phyloP scores from a whole-genome alignment of 257 asterid species.

The Perilla frutescens region DNA sequence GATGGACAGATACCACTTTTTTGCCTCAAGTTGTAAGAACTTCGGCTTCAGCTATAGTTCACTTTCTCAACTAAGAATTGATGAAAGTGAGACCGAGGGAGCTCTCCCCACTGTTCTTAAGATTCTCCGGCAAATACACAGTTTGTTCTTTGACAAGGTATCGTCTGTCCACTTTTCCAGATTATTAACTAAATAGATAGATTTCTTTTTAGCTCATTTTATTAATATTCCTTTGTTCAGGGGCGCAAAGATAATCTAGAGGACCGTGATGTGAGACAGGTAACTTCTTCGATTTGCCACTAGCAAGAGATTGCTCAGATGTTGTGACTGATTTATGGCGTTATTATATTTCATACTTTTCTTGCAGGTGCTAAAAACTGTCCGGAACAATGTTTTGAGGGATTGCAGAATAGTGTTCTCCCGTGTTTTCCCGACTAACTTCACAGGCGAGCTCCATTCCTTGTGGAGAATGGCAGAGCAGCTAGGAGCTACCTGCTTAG shows the following conservation, averaged over 20 bases:
- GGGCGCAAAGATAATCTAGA: constrained; percentile 50
- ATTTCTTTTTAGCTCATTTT: not conserved
- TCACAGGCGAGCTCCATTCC: constrained; percentile 59
- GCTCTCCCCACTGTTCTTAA: constrained; percentile 74
- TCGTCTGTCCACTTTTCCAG: constrained; percentile 8
- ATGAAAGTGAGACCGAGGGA: constrained; percentile 90
- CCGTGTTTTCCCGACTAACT: constrained; percentile 59
- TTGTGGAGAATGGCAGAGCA: constrained; percentile 76
- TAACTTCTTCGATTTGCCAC: constrained; percentile 30
- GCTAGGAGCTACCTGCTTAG: constrained; percentile 72
- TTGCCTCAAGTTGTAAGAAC: constrained; percentile 85
- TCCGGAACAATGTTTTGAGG: constrained; percentile 58
- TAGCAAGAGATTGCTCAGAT: not conserved
- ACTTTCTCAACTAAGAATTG: constrained; percentile 64
- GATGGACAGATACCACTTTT: constrained; percentile 90
- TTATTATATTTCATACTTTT: constrained; percentile 3
- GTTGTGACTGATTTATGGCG: not conserved
- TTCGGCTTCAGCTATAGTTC: constrained; percentile 72
- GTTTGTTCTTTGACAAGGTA: constrained; percentile 65
- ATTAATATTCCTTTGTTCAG: constrained; percentile 48
- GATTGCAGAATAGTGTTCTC: constrained; percentile 71
- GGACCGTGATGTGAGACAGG: constrained; percentile 88
- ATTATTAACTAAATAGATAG: not conserved
- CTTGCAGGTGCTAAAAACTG: constrained; percentile 56
- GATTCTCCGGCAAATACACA: constrained; percentile 68